Evolutionary conservation across 768 basidiomycete genomes (phyloP), one percentile per base, ranked within the genome.

Genomic region (Lactifluus subvellereus): DNA sequence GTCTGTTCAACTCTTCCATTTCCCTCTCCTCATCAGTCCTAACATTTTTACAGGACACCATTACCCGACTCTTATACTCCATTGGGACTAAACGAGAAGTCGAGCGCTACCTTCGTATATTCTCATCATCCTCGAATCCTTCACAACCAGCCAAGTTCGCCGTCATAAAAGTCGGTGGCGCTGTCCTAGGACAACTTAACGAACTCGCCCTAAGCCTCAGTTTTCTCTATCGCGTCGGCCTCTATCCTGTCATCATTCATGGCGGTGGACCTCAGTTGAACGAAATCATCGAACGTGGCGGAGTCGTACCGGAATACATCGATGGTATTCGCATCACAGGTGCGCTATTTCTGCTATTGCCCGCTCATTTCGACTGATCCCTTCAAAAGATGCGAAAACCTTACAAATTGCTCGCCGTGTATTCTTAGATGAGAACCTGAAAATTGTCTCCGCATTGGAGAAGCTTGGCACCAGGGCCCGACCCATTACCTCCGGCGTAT

Each of bases 131-230:
- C 22, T 91, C 92, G 7, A 87, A 94, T 70, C 85, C 89, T 2
- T 86, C 91, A 16, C 86, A 92, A 63, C 91, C 92, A 45, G 94
- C 94, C 64, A 96, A 93, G 74, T 97, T 97, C 70, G 94, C 94
- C 43, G 97, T 99, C 63, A 88, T 99, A 81, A 99, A 99, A 77
- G 87, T 99, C 69, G 97, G 97, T 63, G 97, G 97, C 52, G 96
- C 92, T 8, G 95, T 98, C 48, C 81, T 99, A 6, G 89, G 88
- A 70, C 84, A 98, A 63, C 78, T 98, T 57, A 89, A 98, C 66
- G 95, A 98, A 67, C 86, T 99, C 52, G 94, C 95, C 5, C 84
- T 95, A 55, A 96, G 91, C 66, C 81, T 99, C 69, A 95, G 93
- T 76, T 99, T 98, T 80, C 80, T 99, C 62, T 96, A 96, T 77